Evolutionary conservation across 2,329 filamentous ascomycete genomes (phyloP).

Genomic region (Fusarium globosum): DNA sequence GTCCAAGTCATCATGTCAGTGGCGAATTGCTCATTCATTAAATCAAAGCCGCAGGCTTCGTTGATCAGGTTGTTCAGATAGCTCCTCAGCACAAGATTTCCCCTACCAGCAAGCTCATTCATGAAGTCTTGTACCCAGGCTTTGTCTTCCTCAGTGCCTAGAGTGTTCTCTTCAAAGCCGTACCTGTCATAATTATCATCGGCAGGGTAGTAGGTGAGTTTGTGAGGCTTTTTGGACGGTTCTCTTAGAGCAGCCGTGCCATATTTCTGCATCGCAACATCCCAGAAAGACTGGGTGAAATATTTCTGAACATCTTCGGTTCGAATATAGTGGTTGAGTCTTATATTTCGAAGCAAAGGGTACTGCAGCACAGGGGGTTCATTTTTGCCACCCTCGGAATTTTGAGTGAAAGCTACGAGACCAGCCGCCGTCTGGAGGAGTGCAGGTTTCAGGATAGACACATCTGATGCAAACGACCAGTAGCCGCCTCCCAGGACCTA

Average conservation of each 20-base stretch:
- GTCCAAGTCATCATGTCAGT: slow-evolving; percentile 1
- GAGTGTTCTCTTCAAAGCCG: background rate
- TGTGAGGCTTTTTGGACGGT: slow-evolving; percentile 29
- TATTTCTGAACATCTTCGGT: slow-evolving; percentile 25
- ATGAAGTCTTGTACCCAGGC: slow-evolving; percentile 11
- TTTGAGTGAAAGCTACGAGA: background rate
- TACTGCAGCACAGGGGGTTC: background rate
- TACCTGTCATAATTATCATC: background rate
- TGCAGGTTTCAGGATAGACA: background rate
- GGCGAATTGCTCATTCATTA: slow-evolving; percentile 23
- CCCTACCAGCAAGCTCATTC: background rate
- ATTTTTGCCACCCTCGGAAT: background rate
- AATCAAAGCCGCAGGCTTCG: slow-evolving; percentile 32
- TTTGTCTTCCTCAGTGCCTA: slow-evolving; percentile 1
- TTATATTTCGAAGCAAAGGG: slow-evolving; percentile 1
- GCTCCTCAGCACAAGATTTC: slow-evolving; percentile 11
- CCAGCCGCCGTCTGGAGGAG: slow-evolving; percentile 32
- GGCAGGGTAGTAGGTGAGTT: slow-evolving; percentile 29
- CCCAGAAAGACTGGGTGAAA: slow-evolving; percentile 46
- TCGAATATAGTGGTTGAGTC: slow-evolving; percentile 23
- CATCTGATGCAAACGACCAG: slow-evolving; percentile 25
- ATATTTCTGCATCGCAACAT: slow-evolving; percentile 37
- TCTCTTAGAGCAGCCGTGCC: slow-evolving; percentile 40
- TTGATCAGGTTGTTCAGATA: slow-evolving; percentile 36
- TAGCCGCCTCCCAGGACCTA: slow-evolving; percentile 40